These are phyloP conservation scores for Casuarina cunninghamiana DNA, from an alignment of 306 rosid species.

Conservation along the genomic window DNA sequence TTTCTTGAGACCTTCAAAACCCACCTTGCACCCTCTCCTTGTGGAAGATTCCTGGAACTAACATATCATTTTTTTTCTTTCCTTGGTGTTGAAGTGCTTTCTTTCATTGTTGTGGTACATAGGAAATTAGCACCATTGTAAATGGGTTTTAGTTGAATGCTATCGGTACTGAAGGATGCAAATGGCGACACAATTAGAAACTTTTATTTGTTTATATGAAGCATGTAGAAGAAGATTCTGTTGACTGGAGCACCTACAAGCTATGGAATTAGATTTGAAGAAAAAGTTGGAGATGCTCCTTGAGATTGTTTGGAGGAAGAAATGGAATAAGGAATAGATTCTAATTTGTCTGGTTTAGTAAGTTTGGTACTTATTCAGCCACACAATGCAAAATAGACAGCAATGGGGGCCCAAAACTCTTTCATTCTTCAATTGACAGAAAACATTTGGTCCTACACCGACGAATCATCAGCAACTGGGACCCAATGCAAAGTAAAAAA, in stretches of 20 bases:
- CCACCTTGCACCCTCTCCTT: constrained; percentile 33
- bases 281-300: constrained; percentile 51
- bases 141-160: constrained; percentile 19
- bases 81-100: constrained; percentile 36
- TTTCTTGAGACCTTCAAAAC: constrained; percentile 49
- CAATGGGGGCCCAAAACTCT: constrained; percentile 45
- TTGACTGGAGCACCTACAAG: constrained; percentile 61
- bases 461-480: constrained; percentile 50
- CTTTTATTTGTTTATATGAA: constrained; percentile 38
- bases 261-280: constrained; percentile 29
- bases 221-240: constrained; percentile 56
- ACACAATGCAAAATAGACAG: constrained; percentile 37
- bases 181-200: constrained; percentile 41
- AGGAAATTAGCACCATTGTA: constrained; percentile 17
- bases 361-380: constrained; percentile 93
- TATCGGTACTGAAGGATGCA: constrained; percentile 30
- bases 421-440: constrained; percentile 47
- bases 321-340: constrained; percentile 77
- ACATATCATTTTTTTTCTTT: constrained; percentile 27
- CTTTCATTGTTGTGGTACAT: constrained; percentile 27
- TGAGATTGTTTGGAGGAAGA: constrained; percentile 58
- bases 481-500: constrained; percentile 35
- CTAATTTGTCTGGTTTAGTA: constrained; percentile 81
- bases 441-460: constrained; percentile 38
- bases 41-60: constrained; percentile 56